These are phyloP conservation scores for Suillus bovinus DNA, from an alignment of 768 basidiomycete species.

Conservation along the genomic window DNA sequence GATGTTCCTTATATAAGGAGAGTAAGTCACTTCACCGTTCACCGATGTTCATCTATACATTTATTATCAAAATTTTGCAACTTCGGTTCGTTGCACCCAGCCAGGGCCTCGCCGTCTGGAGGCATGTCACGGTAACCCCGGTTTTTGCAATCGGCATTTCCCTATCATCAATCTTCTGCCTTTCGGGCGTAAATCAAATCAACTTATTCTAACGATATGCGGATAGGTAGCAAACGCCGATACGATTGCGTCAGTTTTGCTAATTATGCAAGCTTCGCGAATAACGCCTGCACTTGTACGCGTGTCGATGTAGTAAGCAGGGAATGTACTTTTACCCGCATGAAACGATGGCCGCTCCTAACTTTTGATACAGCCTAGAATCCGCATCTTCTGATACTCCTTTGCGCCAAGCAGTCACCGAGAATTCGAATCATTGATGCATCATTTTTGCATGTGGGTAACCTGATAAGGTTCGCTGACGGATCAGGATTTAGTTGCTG, in stretches of 20 bases:
- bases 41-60: not conserved
- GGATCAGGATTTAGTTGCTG: not conserved
- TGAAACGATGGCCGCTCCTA: not conserved
- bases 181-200: not conserved
- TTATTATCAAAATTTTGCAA: not conserved
- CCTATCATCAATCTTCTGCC: not conserved
- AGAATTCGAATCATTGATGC: not conserved
- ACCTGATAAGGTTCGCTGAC: not conserved
- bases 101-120: no score
- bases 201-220: constrained; percentile 1
- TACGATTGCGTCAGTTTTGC: not conserved
- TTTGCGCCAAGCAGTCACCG: not conserved
- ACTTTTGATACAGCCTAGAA: not conserved
- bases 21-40: not conserved
- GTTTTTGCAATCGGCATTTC: not conserved
- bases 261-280: not conserved
- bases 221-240: not conserved
- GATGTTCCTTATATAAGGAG: not conserved
- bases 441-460: not conserved
- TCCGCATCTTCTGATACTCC: not conserved
- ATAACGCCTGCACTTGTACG: not conserved
- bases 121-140: no score
- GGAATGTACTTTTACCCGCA: not conserved
- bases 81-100: not conserved
- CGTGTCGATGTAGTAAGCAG: not conserved